Base-by-base conservation (phyloP, 306 rosid genomes). In the Abrus precatorius region DNA sequence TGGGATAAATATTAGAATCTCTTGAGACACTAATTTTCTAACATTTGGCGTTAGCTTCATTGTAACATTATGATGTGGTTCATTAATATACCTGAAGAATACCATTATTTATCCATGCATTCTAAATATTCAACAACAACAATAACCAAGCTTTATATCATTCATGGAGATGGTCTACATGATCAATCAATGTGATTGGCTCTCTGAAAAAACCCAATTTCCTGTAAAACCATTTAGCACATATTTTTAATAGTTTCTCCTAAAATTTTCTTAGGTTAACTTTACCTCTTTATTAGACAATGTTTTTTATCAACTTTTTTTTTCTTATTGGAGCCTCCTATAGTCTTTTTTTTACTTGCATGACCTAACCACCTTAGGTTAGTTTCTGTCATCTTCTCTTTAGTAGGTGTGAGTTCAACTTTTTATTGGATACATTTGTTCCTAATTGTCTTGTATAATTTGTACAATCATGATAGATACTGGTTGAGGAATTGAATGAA, bases 221-320 rank as follows among this genome's bases (percentile, higher is more conserved):
- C 53, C 6, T 27, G 14, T 66, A 50, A 43, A 27, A 50, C 76
- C 27, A 13, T 52, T 47, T 30, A 29, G 48, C 50, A 13, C 5
- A 11, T 11, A 36, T 49, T 34, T 48, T 48, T 47, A 49, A 1
- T 50, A 11, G 59, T 48, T 69, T 13, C 75, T 12, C 20, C 34
- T 48, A 49, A 69, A 28, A 2, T 28, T 30, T 57, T 28, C 0
- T 66, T 66, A 14, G n/a, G 49, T 8, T 65, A 14, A 11, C 10
- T 68, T 48, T 69, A 70, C 48, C 60, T 33, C 12, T 33, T 70
- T 30, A 68, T 68, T 9, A 2, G 59, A 69, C 59, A 28, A 69
- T 27, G 20, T 70, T 70, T 13, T 69, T 50, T 44, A 49, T 69
- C 28, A 69, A 48, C 13, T 9, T 32, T 30, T 48, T 48, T 70